Conservation (phyloP, 139 green algal species). For the Closterium sp. region DNA sequence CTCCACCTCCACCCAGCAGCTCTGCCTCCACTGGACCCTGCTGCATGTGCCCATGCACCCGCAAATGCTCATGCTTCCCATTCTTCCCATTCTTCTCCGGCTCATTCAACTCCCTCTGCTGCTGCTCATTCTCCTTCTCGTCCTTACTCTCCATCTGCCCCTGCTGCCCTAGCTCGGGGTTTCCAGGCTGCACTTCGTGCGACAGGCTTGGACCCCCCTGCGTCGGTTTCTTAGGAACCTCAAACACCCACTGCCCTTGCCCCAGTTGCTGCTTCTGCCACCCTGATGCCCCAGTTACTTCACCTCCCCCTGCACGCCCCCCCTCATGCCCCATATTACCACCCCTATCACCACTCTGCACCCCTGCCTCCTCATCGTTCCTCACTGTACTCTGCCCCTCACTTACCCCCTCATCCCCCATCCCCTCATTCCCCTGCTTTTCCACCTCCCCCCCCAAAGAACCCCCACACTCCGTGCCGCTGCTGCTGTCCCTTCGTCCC, state of each 20-base stretch:
- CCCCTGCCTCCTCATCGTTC: neutral
- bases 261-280: neutral
- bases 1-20: neutral
- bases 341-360: neutral
- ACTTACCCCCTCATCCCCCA: neutral
- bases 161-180: too few species aligned
- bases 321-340: neutral
- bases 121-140: neutral
- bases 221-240: neutral
- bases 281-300: neutral
- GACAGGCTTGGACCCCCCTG: too few species aligned
- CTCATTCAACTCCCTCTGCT: neutral
- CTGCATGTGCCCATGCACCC: neutral
- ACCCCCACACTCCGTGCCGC: too few species aligned
- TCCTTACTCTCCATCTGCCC: too few species aligned
- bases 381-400: neutral
- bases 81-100: neutral
- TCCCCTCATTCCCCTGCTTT: neutral
- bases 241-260: neutral
- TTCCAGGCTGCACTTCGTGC: too few species aligned
- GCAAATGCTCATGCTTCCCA: neutral
- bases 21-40: neutral
- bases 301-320: neutral
- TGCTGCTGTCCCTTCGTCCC: neutral
- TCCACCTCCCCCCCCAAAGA: neutral